phyloP scores from a whole-genome alignment of 169 alveolate species.

The Plasmodium malariae region DNA sequence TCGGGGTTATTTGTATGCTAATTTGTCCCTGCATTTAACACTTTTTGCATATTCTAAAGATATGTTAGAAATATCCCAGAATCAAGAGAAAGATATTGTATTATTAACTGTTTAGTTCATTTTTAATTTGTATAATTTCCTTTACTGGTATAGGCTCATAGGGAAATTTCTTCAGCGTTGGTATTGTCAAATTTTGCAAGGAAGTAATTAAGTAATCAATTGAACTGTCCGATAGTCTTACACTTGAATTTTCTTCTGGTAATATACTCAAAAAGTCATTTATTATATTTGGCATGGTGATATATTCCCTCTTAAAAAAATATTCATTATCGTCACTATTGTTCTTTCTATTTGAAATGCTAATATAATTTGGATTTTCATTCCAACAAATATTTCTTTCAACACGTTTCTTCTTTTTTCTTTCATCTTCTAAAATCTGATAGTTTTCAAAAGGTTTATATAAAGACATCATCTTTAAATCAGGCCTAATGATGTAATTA shows the following conservation, averaged over 20 bases:
- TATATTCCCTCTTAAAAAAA: conserved; percentile 50
- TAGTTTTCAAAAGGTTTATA: conserved; percentile 70
- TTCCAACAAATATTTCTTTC: background rate
- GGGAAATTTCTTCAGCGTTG: conserved; percentile 41
- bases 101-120: conserved; percentile 29
- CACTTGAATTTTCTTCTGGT: conserved; percentile 48
- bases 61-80: no score
- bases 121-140: conserved; percentile 51
- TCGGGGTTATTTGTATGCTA: no score
- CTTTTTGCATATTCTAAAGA: no score
- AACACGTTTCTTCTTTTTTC: background rate
- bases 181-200: conserved; percentile 50
- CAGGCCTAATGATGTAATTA: conserved; percentile 56
- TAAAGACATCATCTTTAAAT: conserved; percentile 63
- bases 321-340: conserved; percentile 18
- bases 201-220: conserved; percentile 58
- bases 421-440: conserved; percentile 23
- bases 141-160: conserved; percentile 76
- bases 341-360: conserved; percentile 1
- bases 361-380: conserved; percentile 20
- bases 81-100: no score
- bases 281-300: conserved; percentile 65
- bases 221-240: conserved; percentile 65
- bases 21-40: no score
- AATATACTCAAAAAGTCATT: conserved; percentile 67